A percentile compares a stretch with the other conserved stretches of the same genome.
Conservation (phyloP, 139 green algal species). For the Tetradesmus lagerheimii region DNA sequence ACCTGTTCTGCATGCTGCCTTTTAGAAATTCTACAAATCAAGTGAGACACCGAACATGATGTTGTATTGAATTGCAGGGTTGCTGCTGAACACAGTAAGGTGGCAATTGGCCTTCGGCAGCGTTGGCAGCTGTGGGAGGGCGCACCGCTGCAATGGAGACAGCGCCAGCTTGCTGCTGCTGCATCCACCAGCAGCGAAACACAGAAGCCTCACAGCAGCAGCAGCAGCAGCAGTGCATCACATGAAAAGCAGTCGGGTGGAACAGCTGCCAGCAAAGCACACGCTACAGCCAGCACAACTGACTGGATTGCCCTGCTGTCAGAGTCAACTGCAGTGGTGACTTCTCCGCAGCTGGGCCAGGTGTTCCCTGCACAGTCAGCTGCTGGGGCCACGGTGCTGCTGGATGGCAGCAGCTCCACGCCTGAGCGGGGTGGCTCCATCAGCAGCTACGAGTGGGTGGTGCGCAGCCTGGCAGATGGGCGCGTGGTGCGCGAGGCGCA, state of each 20-base stretch:
- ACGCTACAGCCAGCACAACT: neutral
- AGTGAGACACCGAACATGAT: too few relatives aligned
- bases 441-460: neutral
- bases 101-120: neutral
- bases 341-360: neutral
- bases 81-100: neutral
- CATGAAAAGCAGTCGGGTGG: neutral
- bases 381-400: neutral
- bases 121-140: neutral
- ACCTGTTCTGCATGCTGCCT: neutral
- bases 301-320: slow-evolving; percentile 33
- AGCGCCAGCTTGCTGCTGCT: neutral
- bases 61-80: neutral
- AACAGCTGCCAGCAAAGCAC: neutral
- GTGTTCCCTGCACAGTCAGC: neutral
- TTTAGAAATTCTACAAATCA: too few relatives aligned
- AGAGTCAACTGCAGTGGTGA: slow-evolving; percentile 8
- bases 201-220: neutral
- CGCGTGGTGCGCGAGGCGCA: neutral
- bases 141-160: neutral
- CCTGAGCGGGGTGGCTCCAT: neutral
- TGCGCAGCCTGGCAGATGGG: neutral
- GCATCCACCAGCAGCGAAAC: neutral
- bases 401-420: slow-evolving; percentile 14
- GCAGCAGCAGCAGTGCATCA: neutral